Base-by-base conservation (phyloP, 108 stramenopile genomes). In the Aurantiochytrium sp. region DNA sequence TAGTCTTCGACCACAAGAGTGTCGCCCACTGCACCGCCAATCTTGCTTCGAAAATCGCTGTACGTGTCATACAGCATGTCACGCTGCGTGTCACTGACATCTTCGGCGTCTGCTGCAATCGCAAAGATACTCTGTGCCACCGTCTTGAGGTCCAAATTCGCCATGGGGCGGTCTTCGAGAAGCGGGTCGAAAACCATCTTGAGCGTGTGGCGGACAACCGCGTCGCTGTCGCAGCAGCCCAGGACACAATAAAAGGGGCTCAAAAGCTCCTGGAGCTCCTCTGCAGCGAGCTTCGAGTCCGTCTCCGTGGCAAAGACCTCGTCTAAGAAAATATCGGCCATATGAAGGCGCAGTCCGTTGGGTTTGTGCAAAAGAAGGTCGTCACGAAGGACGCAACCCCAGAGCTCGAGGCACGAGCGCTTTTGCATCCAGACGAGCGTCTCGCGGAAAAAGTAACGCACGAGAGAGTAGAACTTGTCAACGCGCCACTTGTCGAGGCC, bases 371-470 rank as follows among this genome's bases (percentile, higher is more conserved):
- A 12, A 6, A 83, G 23, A 23, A 83, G 45, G 12, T 83, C 76
- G n/a, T 83, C 76, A 6, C 76, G 76, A 8, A 83, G 76, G 19
- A 83, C 76, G 10, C 10, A 47, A 6, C 51, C 51, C 49, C 45
- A 83, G 25, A 53, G 45, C 25, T 53, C 51, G 4, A 83, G 14
- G 51, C 51, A 83, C 19, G 12, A 6, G 23, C 28, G 19, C 76
- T 83, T 83, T 53, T 47, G 49, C 45, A 53, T 53, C 76, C 45
- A 47, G 25, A 83, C n/a, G 49, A 83, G 76, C 0, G 76, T 53
- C 51, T 53, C 76, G 76, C 76, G 76, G 76, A 89, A n/a, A 2
- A 89, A 2, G 47, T 23, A 71, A 25, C 89, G 89, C 55, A 89
- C 43, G 5, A 89, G n/a, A 16, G 72, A 44, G 55, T 60, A 60